phyloP scores from a whole-genome alignment of 257 asterid species.

The Dorcoceras hygrometricum region DNA sequence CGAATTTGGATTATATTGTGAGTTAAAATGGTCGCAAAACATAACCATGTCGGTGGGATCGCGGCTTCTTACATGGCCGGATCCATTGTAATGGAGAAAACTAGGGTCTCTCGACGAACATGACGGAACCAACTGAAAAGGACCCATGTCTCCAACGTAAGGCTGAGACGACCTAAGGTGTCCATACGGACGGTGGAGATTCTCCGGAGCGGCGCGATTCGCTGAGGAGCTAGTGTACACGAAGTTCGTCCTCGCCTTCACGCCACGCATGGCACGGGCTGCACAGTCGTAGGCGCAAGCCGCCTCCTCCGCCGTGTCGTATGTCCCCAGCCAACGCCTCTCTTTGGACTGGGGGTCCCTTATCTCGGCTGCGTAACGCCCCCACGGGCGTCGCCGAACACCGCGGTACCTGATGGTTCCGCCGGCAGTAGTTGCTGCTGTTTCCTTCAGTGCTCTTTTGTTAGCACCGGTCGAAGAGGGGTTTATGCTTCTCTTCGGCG shows the following conservation, averaged over 20 bases:
- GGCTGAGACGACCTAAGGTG: constrained; percentile 36
- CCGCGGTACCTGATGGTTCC: constrained; percentile 68
- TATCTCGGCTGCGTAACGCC: constrained; percentile 91
- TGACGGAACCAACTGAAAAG: constrained; percentile 24
- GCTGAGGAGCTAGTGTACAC: constrained; percentile 53
- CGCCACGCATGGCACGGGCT: constrained; percentile 91
- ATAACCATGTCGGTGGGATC: constrained; percentile 39
- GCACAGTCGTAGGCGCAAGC: constrained; percentile 94
- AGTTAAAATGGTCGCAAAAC: constrained; percentile 37
- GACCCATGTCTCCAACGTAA: constrained; percentile 11
- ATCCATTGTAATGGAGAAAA: constrained; percentile 19
- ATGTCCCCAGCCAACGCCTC: constrained; percentile 90
- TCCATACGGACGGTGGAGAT: constrained; percentile 34
- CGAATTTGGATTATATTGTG: constrained; percentile 1
- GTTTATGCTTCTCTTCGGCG: constrained; percentile 35
- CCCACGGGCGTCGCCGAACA: constrained; percentile 99
- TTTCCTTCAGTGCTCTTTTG: constrained; percentile 51
- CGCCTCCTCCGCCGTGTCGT: constrained; percentile 91
- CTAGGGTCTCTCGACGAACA: constrained; percentile 32
- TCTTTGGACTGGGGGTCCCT: constrained; percentile 86
- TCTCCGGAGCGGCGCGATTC: constrained; percentile 7
- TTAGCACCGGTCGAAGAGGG: constrained; percentile 10
- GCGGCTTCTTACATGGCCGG: neutral
- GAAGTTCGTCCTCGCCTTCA: constrained; percentile 76
- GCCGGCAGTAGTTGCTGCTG: constrained; percentile 14